Evolutionary conservation across 345 rosid species (phyloP), one percentile per base, ranked within the genome.

Genomic region (Xanthoceras sorbifolium): DNA sequence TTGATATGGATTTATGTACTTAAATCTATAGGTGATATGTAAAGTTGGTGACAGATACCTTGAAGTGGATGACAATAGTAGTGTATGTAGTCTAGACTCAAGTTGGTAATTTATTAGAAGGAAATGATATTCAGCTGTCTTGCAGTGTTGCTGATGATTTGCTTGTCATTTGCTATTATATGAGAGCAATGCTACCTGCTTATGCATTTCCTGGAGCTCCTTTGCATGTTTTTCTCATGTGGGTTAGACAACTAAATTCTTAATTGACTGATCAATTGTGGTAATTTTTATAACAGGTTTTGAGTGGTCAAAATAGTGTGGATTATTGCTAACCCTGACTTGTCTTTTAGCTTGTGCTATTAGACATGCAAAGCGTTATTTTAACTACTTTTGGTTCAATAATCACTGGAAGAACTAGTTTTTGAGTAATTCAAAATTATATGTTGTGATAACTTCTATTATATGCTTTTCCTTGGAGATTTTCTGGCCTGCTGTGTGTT

Each of bases 1-100:
- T 60, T 72, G 74, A 20, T n/a, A 3, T 28, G 23, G 55, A 59
- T 60, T 40, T 59, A 72, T 38, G 50, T 40, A 38, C 28, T 60
- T 26, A 36, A 20, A 31, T 23, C 60, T 74, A 1, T 50, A 15
- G 44, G 55, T 52, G 50, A 22, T 52, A 23, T 66, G 36, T 55
- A 52, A 62, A 62, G 42, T 52, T 23, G 25, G 68, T n/a, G 54
- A 44, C 57, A 40, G 25, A 52, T 44, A 44, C 40, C 42, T 44
- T 62, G 42, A 42, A 62, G 44, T n/a, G 6, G 57, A 22, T 34
- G 12, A n/a, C 18, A 25, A 9, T 5, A 29, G 38, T 62, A 23
- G 4, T 57, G 0, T n/a, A 9, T 54, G 64, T 25, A 8, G 17
- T 57, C 25, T 38, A 9, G 32, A 38, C n/a, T n/a, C n/a, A n/a